phyloP scores from a whole-genome alignment of 2,329 filamentous ascomycete genomes.

The Boeremia lycopersici region DNA sequence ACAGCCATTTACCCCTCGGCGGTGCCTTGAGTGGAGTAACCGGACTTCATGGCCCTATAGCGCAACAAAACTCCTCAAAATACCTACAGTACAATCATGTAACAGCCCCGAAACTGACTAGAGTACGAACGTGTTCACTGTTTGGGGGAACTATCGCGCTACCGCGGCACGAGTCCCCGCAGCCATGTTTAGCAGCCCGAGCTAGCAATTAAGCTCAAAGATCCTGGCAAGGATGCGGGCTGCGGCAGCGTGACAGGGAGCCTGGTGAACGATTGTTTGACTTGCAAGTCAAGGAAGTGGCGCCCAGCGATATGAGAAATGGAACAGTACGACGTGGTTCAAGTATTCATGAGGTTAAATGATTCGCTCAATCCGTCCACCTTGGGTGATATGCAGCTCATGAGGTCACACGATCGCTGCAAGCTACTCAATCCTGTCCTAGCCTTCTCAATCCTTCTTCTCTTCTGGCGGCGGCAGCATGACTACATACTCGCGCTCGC shows the following conservation, averaged over 20 bases:
- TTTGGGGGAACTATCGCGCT: background rate
- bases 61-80: background rate
- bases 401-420: background rate
- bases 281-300: background rate
- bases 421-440: background rate
- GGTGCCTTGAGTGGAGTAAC: too few relatives aligned
- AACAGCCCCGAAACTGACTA: background rate
- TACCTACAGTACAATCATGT: background rate
- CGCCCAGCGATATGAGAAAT: background rate
- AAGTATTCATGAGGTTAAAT: background rate
- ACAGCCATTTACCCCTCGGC: too few relatives aligned
- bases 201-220: conserved; percentile 24
- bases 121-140: background rate
- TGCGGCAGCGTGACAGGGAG: background rate
- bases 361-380: background rate
- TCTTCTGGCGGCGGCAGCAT: conserved; percentile 67
- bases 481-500: conserved; percentile 91
- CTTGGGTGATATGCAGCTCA: background rate
- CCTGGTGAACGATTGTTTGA: background rate
- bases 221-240: conserved; percentile 10
- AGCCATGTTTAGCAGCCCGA: conserved; percentile 17
- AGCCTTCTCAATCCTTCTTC: conserved; percentile 2
- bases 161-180: conserved; percentile 18
- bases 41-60: background rate
- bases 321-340: background rate